A percentile compares a stretch with the other conserved stretches of the same genome.
Conservation (phyloP, 345 rosid genomes). For the Hypericum androsaemum region DNA sequence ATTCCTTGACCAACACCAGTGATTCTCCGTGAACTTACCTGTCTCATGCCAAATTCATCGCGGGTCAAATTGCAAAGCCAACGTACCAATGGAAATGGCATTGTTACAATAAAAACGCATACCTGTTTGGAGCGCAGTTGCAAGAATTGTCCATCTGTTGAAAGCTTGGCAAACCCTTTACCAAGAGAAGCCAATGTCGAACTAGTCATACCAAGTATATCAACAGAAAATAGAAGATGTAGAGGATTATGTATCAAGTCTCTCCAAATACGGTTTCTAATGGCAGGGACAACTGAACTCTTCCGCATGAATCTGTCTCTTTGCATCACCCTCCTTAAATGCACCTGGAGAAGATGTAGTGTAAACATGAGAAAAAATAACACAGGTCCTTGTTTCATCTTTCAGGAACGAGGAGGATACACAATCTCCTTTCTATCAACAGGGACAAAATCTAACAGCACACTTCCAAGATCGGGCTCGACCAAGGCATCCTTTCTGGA, state of each 20-base stretch:
- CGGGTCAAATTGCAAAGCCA: conserved; percentile 8
- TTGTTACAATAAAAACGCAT: conserved; percentile 8
- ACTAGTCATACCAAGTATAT: conserved; percentile 98
- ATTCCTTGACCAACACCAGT: conserved; percentile 94
- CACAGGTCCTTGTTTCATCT: not conserved
- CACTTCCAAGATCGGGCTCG: not conserved
- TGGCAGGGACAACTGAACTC: conserved; percentile 82
- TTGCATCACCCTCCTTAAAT: conserved; percentile 89
- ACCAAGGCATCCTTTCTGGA: not conserved
- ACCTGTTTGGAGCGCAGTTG: conserved; percentile 96
- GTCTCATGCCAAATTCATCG: conserved; percentile 16
- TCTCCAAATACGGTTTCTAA: conserved; percentile 82
- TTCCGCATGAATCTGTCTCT: conserved; percentile 84
- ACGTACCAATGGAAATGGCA: not conserved
- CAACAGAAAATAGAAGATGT: conserved; percentile 83
- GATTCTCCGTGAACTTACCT: conserved; percentile 91
- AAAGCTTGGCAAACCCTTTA: conserved; percentile 96
- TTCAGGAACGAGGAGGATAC: too few species aligned
- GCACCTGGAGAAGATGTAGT: conserved; percentile 63
- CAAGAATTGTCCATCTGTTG: conserved; percentile 91
- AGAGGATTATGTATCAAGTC: conserved; percentile 95
- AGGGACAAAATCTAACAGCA: not conserved
- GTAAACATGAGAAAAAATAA: conserved; percentile 7
- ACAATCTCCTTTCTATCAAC: not conserved
- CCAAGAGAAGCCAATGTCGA: conserved; percentile 92